Conservation (phyloP, 2,329 filamentous ascomycete species). For the Colletotrichum musicola region DNA sequence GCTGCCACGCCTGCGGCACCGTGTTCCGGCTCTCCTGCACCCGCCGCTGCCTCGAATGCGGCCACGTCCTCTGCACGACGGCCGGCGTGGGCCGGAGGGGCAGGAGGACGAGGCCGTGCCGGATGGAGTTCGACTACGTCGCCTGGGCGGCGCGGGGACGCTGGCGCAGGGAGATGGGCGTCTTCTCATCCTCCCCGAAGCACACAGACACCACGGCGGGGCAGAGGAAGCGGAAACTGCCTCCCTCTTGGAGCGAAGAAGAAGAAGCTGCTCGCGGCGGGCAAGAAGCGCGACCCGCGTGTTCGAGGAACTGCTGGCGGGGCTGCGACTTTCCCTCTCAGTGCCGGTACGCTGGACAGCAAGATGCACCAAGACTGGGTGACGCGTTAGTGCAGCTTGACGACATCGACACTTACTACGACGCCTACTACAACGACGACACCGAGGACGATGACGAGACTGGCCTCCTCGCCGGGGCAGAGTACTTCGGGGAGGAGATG, state of each 20-base stretch:
- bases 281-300: no score
- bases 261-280: background rate
- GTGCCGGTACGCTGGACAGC: slow-evolving; percentile 1
- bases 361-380: background rate
- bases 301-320: background rate
- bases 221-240: background rate
- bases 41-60: slow-evolving; percentile 54
- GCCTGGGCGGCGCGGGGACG: slow-evolving; percentile 47
- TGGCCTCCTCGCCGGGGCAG: background rate
- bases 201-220: no score
- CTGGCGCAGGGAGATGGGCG: slow-evolving; percentile 44
- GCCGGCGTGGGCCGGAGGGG: slow-evolving; percentile 18
- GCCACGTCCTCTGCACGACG: slow-evolving; percentile 50
- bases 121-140: slow-evolving; percentile 49
- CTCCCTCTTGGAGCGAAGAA: background rate
- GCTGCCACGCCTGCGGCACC: slow-evolving; percentile 47
- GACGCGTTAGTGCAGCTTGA: no score
- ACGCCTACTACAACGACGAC: no score
- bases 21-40: slow-evolving; percentile 48
- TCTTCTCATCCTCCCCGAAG: background rate
- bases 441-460: background rate
- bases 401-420: no score
- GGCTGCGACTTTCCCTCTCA: slow-evolving; percentile 29
- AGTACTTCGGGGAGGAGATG: background rate
- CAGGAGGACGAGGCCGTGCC: slow-evolving; percentile 40